Evolutionary conservation across 1,139 yeast genomes (phyloP).

Genomic region (Zygosaccharomyces pseudobailii): DNA sequence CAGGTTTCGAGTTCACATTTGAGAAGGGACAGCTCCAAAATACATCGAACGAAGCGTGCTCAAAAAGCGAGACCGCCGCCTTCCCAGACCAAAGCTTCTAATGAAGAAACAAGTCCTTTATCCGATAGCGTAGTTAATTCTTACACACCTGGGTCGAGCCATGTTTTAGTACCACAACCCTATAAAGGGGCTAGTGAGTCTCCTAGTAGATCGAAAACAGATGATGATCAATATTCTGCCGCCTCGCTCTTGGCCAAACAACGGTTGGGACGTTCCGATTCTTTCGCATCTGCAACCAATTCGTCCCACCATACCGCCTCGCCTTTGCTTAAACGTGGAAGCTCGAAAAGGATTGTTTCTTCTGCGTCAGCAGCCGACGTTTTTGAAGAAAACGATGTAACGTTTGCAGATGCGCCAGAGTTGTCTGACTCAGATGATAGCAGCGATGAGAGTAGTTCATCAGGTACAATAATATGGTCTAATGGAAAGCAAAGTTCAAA

Average conservation of each 20-base stretch:
- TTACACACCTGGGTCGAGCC: constrained; percentile 40
- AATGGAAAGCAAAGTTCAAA: constrained; percentile 1
- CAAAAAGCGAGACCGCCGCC: constrained; percentile 22
- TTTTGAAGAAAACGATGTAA: constrained; percentile 61
- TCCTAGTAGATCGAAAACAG: constrained; percentile 12
- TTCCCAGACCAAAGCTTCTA: constrained; percentile 10
- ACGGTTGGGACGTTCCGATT: constrained; percentile 24
- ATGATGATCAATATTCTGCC: constrained; percentile 12
- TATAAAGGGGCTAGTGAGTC: constrained; percentile 36
- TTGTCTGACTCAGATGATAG: constrained; percentile 44
- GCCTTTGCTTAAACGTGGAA: constrained; percentile 49
- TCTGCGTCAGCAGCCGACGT: constrained; percentile 43
- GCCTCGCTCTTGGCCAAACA: constrained; percentile 17
- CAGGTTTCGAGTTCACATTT: constrained; percentile 16
- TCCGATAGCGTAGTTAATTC: constrained; percentile 30
- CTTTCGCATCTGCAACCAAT: constrained; percentile 21
- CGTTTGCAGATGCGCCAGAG: constrained; percentile 69
- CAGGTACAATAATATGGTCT: constrained; percentile 22
- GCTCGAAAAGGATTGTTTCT: constrained; percentile 44
- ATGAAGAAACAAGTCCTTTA: constrained; percentile 13
- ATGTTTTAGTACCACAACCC: constrained; percentile 39
- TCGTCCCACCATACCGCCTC: constrained; percentile 34
- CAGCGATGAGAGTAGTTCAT: constrained; percentile 10
- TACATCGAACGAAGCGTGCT: constrained; percentile 12
- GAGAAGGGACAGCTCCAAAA: constrained; percentile 17